These are phyloP conservation scores for Xylaria nigripes DNA, from an alignment of 495 filamentous ascomycete species.

Conservation along the genomic window DNA sequence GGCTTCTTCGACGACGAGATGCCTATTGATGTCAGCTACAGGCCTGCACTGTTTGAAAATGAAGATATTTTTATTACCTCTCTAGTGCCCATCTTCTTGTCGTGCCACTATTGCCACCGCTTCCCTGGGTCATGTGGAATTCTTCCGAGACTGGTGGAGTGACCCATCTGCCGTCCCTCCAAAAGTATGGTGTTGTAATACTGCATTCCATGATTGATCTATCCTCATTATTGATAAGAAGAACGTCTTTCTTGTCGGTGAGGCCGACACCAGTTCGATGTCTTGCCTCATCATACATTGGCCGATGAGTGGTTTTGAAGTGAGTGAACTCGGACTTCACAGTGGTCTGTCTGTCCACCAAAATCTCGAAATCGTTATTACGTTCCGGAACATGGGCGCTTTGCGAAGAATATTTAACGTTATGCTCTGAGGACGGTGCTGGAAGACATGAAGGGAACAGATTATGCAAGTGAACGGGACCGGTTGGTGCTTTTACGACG, in stretches of 20 bases:
- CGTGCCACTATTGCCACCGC: constrained; percentile 76
- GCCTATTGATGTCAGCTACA: constrained; percentile 22
- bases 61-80: constrained; percentile 25
- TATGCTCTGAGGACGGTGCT: constrained; percentile 1
- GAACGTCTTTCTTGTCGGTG: constrained; percentile 55
- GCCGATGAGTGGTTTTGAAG: constrained; percentile 66
- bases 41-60: background rate
- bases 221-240: constrained; percentile 54
- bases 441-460: constrained; percentile 48
- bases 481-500: constrained; percentile 42
- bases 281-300: constrained; percentile 58
- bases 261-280: constrained; percentile 46
- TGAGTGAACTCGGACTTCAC: constrained; percentile 55
- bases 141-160: constrained; percentile 46
- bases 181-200: constrained; percentile 73
- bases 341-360: constrained; percentile 48
- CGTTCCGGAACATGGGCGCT: constrained; percentile 16
- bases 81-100: constrained; percentile 72
- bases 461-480: constrained; percentile 40
- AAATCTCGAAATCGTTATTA: constrained; percentile 36
- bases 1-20: constrained; percentile 53
- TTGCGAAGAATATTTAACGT: background rate
- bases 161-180: constrained; percentile 56
- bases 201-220: constrained; percentile 81
- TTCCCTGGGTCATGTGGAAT: constrained; percentile 25